Evolutionary conservation across 495 filamentous ascomycete genomes (phyloP).

Genomic region (Aspergillus ellipticus): DNA sequence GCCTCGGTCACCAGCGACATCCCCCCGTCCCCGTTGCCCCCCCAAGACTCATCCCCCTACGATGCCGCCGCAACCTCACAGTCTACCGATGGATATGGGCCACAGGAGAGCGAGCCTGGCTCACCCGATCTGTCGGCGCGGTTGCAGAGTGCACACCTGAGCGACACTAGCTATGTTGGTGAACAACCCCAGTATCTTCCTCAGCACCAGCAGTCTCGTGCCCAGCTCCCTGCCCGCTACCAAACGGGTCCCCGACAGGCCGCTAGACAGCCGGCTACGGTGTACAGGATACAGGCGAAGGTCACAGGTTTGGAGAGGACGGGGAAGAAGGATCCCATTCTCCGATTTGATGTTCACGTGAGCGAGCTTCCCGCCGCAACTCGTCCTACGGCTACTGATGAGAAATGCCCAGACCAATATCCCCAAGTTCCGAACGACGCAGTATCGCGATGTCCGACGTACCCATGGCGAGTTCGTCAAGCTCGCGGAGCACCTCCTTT

Average conservation of each 20-base stretch:
- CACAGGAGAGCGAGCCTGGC: constrained; percentile 16
- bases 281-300: constrained; percentile 87
- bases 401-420: constrained; percentile 76
- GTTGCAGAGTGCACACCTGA: constrained; percentile 40
- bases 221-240: constrained; percentile 46
- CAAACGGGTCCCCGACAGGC: constrained; percentile 43
- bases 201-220: constrained; percentile 47
- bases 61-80: constrained; percentile 26
- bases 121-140: constrained; percentile 43
- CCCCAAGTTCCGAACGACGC: constrained; percentile 93
- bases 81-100: constrained; percentile 17
- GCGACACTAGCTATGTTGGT: constrained; percentile 35
- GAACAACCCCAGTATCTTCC: constrained; percentile 30
- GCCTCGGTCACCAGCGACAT: constrained; percentile 45
- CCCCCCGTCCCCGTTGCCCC: constrained; percentile 52
- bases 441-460: constrained; percentile 94
- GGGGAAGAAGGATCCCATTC: constrained; percentile 89
- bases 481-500: constrained; percentile 89
- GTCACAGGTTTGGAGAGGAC: constrained; percentile 89
- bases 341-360: constrained; percentile 97
- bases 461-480: constrained; percentile 95
- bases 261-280: constrained; percentile 48
- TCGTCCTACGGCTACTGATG: constrained; percentile 15
- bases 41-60: constrained; percentile 42
- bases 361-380: constrained; percentile 23